Percentiles rank a stretch among this genome's conserved stretches.
Evolutionary conservation across 805 yeast genomes (phyloP).

Genomic region (Candida yuanshanica): DNA sequence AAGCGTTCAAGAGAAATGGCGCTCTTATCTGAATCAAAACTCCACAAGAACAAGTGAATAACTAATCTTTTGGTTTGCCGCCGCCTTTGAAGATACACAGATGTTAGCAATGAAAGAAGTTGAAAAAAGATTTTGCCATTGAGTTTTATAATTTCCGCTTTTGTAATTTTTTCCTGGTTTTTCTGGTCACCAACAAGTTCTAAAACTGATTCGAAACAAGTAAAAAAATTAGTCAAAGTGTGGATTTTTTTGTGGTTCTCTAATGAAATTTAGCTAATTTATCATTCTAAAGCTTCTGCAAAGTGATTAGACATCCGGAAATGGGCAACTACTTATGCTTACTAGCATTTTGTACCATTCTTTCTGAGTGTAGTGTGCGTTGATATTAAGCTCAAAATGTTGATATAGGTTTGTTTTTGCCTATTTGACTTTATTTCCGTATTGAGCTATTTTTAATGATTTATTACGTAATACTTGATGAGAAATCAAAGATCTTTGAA

Average conservation of each 20-base stretch:
- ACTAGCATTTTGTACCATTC: background rate
- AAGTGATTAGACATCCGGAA: background rate
- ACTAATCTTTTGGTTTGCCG: background rate
- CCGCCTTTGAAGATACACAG: too few relatives aligned
- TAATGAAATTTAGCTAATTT: background rate
- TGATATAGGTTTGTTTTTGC: constrained; percentile 23
- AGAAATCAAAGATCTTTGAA: too few relatives aligned
- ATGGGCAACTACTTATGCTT: background rate
- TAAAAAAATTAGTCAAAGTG: background rate
- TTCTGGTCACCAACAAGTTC: too few relatives aligned
- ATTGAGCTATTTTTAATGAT: background rate
- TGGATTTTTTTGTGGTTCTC: background rate
- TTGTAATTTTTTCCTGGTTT: constrained; percentile 2
- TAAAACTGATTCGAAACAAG: background rate
- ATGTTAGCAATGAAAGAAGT: background rate
- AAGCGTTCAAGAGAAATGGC: background rate
- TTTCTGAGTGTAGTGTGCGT: background rate
- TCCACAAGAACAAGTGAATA: background rate
- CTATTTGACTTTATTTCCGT: constrained; percentile 2
- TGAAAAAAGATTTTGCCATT: background rate
- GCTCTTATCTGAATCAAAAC: background rate
- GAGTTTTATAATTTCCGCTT: background rate
- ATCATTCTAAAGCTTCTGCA: background rate
- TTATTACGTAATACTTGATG: too few relatives aligned
- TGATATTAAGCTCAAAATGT: background rate